Evolutionary conservation across 1,139 yeast genomes (phyloP).

Genomic region (Debaryomyces fabryi): DNA sequence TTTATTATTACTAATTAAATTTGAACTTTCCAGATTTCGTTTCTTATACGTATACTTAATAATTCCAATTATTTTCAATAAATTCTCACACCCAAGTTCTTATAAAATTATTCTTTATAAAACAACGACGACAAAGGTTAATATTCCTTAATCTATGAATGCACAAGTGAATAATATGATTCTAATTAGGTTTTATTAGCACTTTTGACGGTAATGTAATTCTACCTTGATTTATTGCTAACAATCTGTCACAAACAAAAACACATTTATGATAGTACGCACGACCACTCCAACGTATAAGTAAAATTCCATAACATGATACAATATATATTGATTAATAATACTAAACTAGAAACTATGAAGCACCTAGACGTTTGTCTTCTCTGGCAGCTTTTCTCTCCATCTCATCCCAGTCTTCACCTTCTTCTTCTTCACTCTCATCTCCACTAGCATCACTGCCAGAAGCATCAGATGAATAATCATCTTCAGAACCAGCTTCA

Average conservation of each 20-base stretch:
- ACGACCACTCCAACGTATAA: neutral
- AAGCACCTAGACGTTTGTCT: slow-evolving; percentile 35
- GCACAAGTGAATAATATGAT: neutral
- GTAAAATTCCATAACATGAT: neutral
- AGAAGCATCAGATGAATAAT: slow-evolving; percentile 35
- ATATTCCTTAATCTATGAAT: slow-evolving; percentile 1
- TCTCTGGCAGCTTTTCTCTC: slow-evolving; percentile 67
- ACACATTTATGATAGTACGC: neutral
- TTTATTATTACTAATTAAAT: slow-evolving; percentile 1
- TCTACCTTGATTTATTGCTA: neutral
- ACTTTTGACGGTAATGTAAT: neutral
- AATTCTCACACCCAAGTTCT: neutral
- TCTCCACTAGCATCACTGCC: slow-evolving; percentile 45
- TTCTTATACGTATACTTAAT: slow-evolving; percentile 1
- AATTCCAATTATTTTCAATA: neutral
- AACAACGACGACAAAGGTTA: neutral
- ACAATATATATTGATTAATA: slow-evolving; percentile 1
- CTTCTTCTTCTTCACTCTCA: slow-evolving; percentile 50
- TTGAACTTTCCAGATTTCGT: neutral
- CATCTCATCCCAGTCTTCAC: slow-evolving; percentile 77
- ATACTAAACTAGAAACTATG: slow-evolving; percentile 1
- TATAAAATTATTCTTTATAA: neutral
- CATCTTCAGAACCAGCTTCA: slow-evolving; percentile 57
- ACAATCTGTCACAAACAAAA: slow-evolving; percentile 6
- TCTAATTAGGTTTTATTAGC: neutral